phyloP scores from a whole-genome alignment of 495 filamentous ascomycete species.

The Filosporella fistucella region DNA sequence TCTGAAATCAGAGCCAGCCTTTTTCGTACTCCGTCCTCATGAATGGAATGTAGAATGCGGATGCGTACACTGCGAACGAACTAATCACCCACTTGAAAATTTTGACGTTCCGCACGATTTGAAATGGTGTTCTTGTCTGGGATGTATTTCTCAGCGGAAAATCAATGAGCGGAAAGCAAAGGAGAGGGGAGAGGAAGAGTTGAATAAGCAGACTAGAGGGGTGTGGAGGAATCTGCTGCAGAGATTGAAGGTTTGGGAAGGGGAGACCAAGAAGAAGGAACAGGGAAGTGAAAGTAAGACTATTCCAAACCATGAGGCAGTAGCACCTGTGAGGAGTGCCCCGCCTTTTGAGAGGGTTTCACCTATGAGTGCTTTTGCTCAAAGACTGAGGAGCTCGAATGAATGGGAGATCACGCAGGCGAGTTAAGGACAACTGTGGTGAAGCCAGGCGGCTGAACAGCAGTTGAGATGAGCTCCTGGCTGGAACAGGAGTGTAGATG shows the following conservation, averaged over 20 bases:
- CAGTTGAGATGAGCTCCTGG: no score
- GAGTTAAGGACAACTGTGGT: not conserved
- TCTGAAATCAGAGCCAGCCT: not conserved
- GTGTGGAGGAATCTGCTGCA: not conserved
- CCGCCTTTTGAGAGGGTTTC: not conserved
- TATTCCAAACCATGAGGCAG: not conserved
- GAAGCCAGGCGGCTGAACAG: no score
- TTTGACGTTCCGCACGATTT: not conserved
- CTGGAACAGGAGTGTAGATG: no score
- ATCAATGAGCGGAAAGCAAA: not conserved
- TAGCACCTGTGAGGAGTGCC: no score
- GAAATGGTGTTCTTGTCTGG: not conserved
- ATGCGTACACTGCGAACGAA: not conserved
- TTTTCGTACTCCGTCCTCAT: not conserved
- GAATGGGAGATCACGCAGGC: not conserved
- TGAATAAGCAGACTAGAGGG: not conserved
- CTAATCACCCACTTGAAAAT: not conserved
- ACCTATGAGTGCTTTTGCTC: not conserved
- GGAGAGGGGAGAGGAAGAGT: not conserved
- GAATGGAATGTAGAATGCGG: not conserved
- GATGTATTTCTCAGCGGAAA: not conserved
- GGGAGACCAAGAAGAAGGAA: not conserved
- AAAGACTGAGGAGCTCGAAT: not conserved
- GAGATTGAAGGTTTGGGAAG: not conserved
- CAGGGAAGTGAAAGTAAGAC: not conserved